Conservation (phyloP, 202 grass and related monocot species). For the Panicum hallii region DNA sequence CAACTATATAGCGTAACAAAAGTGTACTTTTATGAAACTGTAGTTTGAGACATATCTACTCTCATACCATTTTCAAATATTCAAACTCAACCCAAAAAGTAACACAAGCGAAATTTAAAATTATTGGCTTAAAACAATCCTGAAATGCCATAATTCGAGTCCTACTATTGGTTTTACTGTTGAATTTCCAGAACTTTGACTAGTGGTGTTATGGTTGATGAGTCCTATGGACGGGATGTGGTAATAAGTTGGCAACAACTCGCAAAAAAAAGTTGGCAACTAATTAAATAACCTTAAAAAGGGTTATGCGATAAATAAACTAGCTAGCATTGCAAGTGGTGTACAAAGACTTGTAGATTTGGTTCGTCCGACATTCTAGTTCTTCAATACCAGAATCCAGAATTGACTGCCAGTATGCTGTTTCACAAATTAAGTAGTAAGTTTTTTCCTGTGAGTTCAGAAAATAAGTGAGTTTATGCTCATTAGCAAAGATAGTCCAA, state of each 20-base stretch:
- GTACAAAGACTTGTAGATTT: background rate
- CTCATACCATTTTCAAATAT: background rate
- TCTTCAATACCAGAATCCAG: background rate
- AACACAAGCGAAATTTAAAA: background rate
- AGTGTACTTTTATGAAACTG: background rate
- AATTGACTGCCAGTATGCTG: background rate
- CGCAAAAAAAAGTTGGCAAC: background rate
- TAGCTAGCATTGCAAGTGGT: background rate
- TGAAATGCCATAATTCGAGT: background rate
- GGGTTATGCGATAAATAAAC: background rate
- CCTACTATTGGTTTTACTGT: background rate
- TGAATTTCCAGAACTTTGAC: background rate
- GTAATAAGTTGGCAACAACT: background rate
- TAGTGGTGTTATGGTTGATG: background rate
- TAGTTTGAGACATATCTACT: background rate
- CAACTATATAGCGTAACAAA: background rate
- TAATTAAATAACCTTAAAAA: background rate
- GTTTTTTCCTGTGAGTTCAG: background rate
- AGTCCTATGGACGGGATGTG: background rate
- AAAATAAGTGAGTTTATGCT: background rate
- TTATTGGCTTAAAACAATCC: background rate
- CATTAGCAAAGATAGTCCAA: slow-evolving; percentile 23
- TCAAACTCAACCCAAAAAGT: background rate
- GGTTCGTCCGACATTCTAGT: slow-evolving; percentile 21
- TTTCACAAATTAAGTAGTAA: background rate